Base-by-base conservation (phyloP, 75 land plant genomes). In the Ceratopteris richardii region DNA sequence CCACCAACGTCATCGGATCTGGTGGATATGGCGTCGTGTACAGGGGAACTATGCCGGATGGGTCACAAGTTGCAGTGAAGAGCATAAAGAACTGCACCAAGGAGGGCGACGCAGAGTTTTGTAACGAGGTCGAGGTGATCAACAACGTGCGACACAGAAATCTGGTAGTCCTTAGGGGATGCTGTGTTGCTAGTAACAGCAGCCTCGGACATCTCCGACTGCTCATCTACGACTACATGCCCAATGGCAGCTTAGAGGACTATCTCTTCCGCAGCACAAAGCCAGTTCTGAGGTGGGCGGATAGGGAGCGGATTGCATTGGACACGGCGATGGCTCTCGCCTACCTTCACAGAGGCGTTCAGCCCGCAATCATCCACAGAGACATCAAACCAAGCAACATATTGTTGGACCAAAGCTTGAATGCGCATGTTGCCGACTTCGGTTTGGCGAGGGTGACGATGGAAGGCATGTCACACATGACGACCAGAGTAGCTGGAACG, bases 351-450 rank as follows among this genome's bases (percentile, higher is more conserved):
- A 50, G 6, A 7, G 11, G 25, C 7, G 51, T 24, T 4, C 9
- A 50, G 11, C 51, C 51, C 11, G 6, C 51, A 50, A 50, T 33
- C 62, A 75, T 74, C 23, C 80, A 78, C 44, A 59, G 80, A 54
- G 80, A 78, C 64, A 78, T 78, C 33, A 78, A 78, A 55, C 26
- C 62, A 28, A 74, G 71, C 62, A 78, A 78, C 31, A 68, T 77
- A 22, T 67, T 78, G 28, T 72, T 78, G 10, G 78, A 75, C 20
- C 51, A 62, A 42, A 58, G 69, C 36, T 46, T 78, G 12, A 70
- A 58, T 33, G 67, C 81, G 29, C 75, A 78, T 40, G 69, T 78
- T 5, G 81, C 81, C 14, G 81, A 78, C 64, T 78, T 78, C 43
- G 81, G 81, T 19, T 64, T 78, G 29, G 81, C 74, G 0, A 51